Evolutionary conservation across 2,329 filamentous ascomycete species (phyloP).

Genomic region (Fusarium longipes): DNA sequence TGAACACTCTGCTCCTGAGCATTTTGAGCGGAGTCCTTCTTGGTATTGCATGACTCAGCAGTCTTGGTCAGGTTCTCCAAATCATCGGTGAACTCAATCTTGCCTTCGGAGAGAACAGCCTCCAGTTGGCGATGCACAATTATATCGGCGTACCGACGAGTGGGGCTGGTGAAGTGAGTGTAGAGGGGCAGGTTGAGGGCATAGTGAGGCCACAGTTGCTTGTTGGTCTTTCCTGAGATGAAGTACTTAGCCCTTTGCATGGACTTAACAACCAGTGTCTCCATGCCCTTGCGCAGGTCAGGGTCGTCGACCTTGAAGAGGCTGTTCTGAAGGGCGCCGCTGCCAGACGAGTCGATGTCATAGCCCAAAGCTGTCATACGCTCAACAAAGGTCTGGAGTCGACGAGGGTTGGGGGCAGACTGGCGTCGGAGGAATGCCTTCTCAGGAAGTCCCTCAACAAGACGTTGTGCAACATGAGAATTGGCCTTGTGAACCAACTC

Average conservation of each 20-base stretch:
- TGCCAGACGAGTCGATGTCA: conserved; percentile 89
- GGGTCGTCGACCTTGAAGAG: conserved; percentile 91
- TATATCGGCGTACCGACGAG: conserved; percentile 93
- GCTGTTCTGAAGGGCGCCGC: conserved; percentile 91
- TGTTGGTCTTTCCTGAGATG: conserved; percentile 80
- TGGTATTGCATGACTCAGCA: conserved; percentile 95
- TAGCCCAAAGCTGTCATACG: conserved; percentile 93
- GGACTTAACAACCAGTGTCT: conserved; percentile 92
- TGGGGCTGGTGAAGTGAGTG: conserved; percentile 97
- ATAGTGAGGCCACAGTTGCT: conserved; percentile 87
- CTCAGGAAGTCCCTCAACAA: conserved; percentile 82
- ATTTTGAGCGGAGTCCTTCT: conserved; percentile 97
- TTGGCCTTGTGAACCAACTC: conserved; percentile 96
- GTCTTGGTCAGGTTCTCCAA: conserved; percentile 90
- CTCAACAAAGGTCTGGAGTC: conserved; percentile 89
- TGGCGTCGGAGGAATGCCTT: conserved; percentile 94
- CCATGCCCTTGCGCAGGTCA: conserved; percentile 96
- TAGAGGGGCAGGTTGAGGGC: conserved; percentile 92
- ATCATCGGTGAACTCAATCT: conserved; percentile 88
- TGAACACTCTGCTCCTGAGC: conserved; percentile 99
- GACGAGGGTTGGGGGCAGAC: conserved; percentile 83
- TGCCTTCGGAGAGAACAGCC: conserved; percentile 81
- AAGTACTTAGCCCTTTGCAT: conserved; percentile 98
- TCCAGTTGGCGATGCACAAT: conserved; percentile 96
- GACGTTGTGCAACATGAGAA: conserved; percentile 85